phyloP scores from a whole-genome alignment of 441 rosid genomes.

The Flueggea neowawraea region DNA sequence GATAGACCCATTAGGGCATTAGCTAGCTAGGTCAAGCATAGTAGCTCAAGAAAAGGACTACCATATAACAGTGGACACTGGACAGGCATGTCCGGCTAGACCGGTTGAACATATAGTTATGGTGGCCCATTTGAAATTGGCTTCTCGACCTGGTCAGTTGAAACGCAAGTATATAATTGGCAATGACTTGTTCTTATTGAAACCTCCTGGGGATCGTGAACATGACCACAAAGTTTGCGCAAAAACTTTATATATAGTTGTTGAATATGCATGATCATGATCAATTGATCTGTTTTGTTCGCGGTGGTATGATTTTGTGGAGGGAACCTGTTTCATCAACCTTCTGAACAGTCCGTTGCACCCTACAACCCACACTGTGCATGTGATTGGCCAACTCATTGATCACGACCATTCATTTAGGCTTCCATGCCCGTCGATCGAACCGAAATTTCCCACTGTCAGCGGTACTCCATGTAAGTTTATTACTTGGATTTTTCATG shows the following conservation, averaged over 20 bases:
- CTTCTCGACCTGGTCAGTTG: constrained; percentile 4
- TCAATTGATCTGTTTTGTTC: background rate
- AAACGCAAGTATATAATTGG: background rate
- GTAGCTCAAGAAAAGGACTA: too few relatives aligned
- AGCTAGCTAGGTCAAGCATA: too few relatives aligned
- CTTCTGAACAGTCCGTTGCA: constrained; percentile 26
- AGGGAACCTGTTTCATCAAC: constrained; percentile 16
- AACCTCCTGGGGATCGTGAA: constrained; percentile 13
- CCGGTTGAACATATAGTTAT: background rate
- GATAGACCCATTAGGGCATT: too few relatives aligned
- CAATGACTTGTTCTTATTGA: constrained; percentile 6
- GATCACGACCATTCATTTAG: constrained; percentile 34
- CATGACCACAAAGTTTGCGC: too few relatives aligned
- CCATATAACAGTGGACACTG: too few relatives aligned
- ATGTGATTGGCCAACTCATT: constrained; percentile 44
- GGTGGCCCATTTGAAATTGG: constrained; percentile 16
- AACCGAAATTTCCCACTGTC: too few relatives aligned
- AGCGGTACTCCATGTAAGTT: too few relatives aligned
- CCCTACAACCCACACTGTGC: constrained; percentile 41
- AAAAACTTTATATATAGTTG: background rate
- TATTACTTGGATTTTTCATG: too few relatives aligned
- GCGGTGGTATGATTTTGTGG: constrained; percentile 12
- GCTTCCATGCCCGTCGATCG: too few relatives aligned
- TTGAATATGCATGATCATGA: background rate
- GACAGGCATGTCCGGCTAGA: background rate